Percentiles rank a stretch among this genome's conserved stretches.
Evolutionary conservation across 2,329 filamentous ascomycete species (phyloP).

Genomic region (Ilyonectria robusta): DNA sequence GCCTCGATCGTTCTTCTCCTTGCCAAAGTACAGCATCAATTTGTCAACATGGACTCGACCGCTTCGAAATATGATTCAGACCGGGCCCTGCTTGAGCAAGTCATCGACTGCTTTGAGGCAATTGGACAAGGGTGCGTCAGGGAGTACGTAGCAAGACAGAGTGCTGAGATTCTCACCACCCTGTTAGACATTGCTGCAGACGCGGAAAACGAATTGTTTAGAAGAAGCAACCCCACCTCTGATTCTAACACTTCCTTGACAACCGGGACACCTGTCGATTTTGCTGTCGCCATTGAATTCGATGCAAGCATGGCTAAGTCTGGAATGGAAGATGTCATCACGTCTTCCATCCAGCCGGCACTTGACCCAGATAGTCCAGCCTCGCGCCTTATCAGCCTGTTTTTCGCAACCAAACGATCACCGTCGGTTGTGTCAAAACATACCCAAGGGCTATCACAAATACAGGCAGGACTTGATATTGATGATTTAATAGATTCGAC

Average conservation of each 20-base stretch:
- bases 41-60: not conserved
- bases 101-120: conserved; percentile 22
- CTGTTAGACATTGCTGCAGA: conserved; percentile 3
- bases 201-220: not conserved
- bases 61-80: conserved; percentile 26
- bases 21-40: conserved; percentile 20
- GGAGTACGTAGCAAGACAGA: conserved; percentile 22
- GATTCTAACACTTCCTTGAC: not conserved
- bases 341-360: conserved; percentile 21
- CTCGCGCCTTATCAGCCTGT: not conserved
- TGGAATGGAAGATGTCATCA: conserved; percentile 28
- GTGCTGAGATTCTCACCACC: conserved; percentile 22
- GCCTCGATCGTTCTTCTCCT: conserved; percentile 26
- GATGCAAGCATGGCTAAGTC: not conserved
- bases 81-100: conserved; percentile 28
- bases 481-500: conserved; percentile 24
- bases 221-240: too few relatives aligned
- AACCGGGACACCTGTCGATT: not conserved
- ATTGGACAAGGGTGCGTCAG: conserved; percentile 13
- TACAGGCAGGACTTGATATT: not conserved
- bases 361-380: conserved; percentile 24
- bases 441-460: not conserved
- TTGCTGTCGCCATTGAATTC: not conserved
- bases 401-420: conserved; percentile 2
- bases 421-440: not conserved